A percentile compares a stretch with the other conserved stretches of the same genome.
These are phyloP conservation scores for Bipolaris zeicola DNA, from an alignment of 2,329 filamentous ascomycete species.

Conservation along the genomic window DNA sequence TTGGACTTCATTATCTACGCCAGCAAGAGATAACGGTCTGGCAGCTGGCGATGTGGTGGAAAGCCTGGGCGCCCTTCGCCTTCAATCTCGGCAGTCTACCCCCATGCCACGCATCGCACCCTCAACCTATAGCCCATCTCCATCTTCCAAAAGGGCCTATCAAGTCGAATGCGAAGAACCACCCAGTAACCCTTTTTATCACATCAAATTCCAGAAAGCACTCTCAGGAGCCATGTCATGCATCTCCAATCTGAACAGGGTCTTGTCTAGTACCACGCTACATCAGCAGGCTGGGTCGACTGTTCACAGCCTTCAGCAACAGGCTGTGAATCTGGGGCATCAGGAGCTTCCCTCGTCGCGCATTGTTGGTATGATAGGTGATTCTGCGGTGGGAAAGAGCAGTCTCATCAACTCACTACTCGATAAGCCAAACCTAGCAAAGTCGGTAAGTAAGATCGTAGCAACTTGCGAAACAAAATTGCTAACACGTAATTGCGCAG, in stretches of 20 bases:
- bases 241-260: conserved; percentile 37
- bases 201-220: conserved; percentile 17
- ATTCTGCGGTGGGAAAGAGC: conserved; percentile 59
- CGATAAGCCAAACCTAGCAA: conserved; percentile 49
- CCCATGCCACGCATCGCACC: background rate
- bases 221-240: conserved; percentile 40
- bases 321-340: conserved; percentile 41
- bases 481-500: conserved; percentile 32
- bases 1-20: background rate
- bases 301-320: conserved; percentile 44
- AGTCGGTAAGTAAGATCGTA: conserved; percentile 48
- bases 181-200: background rate
- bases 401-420: conserved; percentile 58
- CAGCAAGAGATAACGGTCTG: background rate
- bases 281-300: background rate
- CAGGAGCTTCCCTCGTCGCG: conserved; percentile 51
- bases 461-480: background rate
- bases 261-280: conserved; percentile 42
- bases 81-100: background rate
- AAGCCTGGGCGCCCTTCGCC: background rate
- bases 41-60: background rate
- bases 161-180: background rate
- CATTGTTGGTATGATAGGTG: conserved; percentile 56
- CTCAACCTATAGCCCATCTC: background rate
- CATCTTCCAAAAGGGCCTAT: background rate